Evolutionary conservation across 441 rosid species (phyloP), one percentile per base, ranked within the genome.

Genomic region (Biscutella laevigata): DNA sequence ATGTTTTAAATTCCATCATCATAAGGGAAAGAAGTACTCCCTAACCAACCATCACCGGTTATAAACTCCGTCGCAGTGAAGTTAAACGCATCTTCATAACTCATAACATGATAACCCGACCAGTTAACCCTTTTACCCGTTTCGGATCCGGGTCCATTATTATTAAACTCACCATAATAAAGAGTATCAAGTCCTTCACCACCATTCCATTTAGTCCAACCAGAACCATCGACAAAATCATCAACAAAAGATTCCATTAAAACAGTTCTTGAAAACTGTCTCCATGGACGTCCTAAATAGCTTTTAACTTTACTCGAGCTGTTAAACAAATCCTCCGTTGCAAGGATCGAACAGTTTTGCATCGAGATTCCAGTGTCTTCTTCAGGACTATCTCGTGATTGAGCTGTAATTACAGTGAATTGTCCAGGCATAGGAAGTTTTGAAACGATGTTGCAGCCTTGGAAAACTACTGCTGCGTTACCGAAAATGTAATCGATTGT

Each of bases 321-420:
- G 1, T 68, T 59, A 47, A 43, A 49, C 22, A 88, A 22, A 12
- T 85, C 84, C 0, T 73, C 84, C 0, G 84, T 28, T 1, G 95
- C 78, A 1, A 77, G 30, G 10, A 86, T 76, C 0, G 88, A 78
- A 17, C 97, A 88, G 13, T 83, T 88, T 22, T 88, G 94, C 7
- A 88, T 74, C 1, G 95, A 88, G 28, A 88, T 80, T n/a, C 97
- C 97, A 0, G 97, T 86, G 54, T 75, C 71, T 65, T 83, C 80
- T 5, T 83, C 83, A 0, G 70, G 83, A 50, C 39, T 54, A 8
- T 78, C 90, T 6, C 89, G 64, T 5, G 90, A 81, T 39, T 88
- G 95, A 4, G 97, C 97, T 0, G 95, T 80, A 4, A 88, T 57
- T 52, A 78, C 94, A 0, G 86, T 78, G 75, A 63, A 83, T 56